Evolutionary conservation across 305 asterid genomes (phyloP), one percentile per base, ranked within the genome.

Genomic region (Coffea humblotiana): DNA sequence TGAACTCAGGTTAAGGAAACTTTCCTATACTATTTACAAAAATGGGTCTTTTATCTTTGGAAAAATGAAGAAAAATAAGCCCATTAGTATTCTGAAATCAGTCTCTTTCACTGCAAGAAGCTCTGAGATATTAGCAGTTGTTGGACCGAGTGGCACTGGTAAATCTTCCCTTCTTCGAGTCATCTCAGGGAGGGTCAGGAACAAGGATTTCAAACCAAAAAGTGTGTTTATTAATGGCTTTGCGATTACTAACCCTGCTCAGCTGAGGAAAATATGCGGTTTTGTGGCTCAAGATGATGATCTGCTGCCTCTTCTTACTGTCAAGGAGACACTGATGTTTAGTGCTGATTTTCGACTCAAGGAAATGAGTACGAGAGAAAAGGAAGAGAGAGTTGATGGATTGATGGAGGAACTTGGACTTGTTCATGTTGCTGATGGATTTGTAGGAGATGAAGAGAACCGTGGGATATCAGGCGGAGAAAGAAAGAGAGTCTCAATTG

Each of bases 71-170:
- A 84, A 83, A 82, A 78, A 70, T 76, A 87, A 82, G 80, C 78
- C 92, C 0, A 82, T 84, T 84, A 74, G 67, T 66, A 88, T 94
- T 29, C 89, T 94, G 54, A 94, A 90, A 81, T 92, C 97, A 0
- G 91, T 94, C 75, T 89, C 93, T 75, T 93, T 94, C 75, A 76
- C 85, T 2, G 97, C 97, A 18, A 89, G 89, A 86, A 87, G 91
- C 83, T 89, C 94, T 0, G 94, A 91, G 84, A 83, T 93, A 83
- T 85, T 91, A 47, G 97, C 97, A 2, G 79, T 94, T 2, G 96
- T 91, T 3, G 98, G 98, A 86, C 97, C 98, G 0, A 93, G 98
- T 64, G 98, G 98, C 23, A 92, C 97, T 0, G 98, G 97, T 15
- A 94, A 92, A 83, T 94, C 97, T 9, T 88, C 97, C 2, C 91